Evolutionary conservation across 2,329 filamentous ascomycete genomes (phyloP).

Genomic region (Penicillium expansum): DNA sequence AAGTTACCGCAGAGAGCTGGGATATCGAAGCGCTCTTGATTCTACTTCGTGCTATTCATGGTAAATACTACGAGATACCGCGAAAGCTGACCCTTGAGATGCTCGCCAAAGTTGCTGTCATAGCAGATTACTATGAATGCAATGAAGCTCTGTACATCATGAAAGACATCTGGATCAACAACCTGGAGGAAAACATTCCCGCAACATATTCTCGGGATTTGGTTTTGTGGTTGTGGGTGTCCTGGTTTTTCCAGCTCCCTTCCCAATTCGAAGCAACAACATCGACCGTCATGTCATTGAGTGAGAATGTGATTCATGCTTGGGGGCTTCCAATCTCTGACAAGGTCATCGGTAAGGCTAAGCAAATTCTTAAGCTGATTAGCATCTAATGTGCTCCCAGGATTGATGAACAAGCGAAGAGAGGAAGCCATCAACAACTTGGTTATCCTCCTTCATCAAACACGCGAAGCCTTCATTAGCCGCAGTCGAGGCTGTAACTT

Average conservation of each 20-base stretch:
- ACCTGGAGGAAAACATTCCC: background rate
- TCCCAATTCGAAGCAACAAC: constrained; percentile 17
- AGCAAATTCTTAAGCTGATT: background rate
- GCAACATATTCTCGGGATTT: background rate
- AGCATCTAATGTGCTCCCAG: constrained; percentile 12
- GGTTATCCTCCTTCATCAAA: constrained; percentile 11
- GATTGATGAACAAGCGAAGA: constrained; percentile 15
- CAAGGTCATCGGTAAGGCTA: constrained; percentile 15
- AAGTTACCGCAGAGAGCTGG: background rate
- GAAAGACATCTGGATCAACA: background rate
- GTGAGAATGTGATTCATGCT: constrained; percentile 4
- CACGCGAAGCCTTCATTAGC: constrained; percentile 7
- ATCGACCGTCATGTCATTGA: constrained; percentile 17
- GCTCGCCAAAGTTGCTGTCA: background rate
- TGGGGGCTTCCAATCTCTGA: constrained; percentile 23
- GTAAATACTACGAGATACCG: background rate
- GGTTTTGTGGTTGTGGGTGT: constrained; percentile 1
- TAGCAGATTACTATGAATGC: background rate
- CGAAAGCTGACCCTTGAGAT: background rate
- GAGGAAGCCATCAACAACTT: constrained; percentile 11
- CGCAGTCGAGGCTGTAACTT: constrained; percentile 18
- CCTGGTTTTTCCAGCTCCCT: constrained; percentile 19
- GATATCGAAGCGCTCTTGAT: background rate
- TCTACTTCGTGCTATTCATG: background rate
- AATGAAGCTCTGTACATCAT: background rate